phyloP scores from a whole-genome alignment of 768 basidiomycete genomes.

The Lactarius akahatsu region DNA sequence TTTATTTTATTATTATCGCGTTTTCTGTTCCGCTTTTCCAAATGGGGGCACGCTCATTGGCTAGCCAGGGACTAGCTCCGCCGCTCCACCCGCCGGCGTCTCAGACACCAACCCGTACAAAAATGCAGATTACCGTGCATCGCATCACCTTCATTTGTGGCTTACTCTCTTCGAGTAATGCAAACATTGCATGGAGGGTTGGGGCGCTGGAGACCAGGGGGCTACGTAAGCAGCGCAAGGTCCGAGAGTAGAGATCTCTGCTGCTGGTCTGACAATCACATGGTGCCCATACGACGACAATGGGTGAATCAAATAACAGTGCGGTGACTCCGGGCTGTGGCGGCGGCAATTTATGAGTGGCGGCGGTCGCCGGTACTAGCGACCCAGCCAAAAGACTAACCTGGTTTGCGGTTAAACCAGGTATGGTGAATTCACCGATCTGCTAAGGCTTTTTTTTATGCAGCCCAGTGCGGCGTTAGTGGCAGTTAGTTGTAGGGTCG shows the following conservation, averaged over 20 bases:
- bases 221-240: background rate
- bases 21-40: background rate
- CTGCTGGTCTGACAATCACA: background rate
- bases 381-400: background rate
- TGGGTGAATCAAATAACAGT: background rate
- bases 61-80: background rate
- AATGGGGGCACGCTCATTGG: background rate
- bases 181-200: background rate
- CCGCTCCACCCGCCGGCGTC: background rate
- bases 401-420: background rate
- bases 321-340: slow-evolving; percentile 2
- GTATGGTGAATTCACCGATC: background rate
- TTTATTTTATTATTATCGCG: background rate
- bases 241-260: too few relatives aligned
- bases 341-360: background rate
- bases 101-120: background rate
- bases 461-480: background rate
- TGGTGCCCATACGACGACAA: background rate
- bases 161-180: background rate
- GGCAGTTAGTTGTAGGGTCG: background rate
- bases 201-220: background rate
- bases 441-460: background rate
- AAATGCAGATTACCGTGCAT: background rate
- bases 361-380: background rate
- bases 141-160: background rate